A percentile compares a stretch with the other conserved stretches of the same genome.
Conservation (phyloP, 495 filamentous ascomycete species). For the Neurospora africana region DNA sequence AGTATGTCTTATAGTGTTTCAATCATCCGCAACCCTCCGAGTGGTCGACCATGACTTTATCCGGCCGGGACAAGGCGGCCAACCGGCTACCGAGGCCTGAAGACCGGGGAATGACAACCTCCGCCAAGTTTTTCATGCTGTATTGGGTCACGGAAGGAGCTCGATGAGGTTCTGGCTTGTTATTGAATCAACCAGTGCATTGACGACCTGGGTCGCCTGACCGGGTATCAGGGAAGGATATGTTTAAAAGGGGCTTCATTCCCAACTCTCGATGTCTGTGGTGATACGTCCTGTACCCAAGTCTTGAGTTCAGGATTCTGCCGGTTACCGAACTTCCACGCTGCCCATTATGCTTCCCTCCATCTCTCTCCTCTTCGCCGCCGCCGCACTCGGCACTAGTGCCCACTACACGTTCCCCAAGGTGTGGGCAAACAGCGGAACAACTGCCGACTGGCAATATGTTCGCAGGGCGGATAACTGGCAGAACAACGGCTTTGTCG, state of each 20-base stretch:
- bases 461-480: conserved; percentile 32
- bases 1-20: not conserved
- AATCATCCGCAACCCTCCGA: not conserved
- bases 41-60: not conserved
- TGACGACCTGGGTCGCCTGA: not conserved
- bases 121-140: not conserved
- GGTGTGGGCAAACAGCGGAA: not conserved
- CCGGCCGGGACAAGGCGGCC: not conserved
- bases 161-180: not conserved
- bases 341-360: conserved; percentile 10
- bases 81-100: not conserved
- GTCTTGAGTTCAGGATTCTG: not conserved
- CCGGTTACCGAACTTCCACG: not conserved
- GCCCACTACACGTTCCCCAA: conserved; percentile 23
- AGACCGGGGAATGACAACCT: not conserved
- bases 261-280: not conserved
- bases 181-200: not conserved
- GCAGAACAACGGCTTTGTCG: conserved; percentile 34
- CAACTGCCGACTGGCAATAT: conserved; percentile 25
- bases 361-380: conserved; percentile 9
- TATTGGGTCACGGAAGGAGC: not conserved
- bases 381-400: conserved; percentile 13
- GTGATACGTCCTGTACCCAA: not conserved
- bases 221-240: not conserved
- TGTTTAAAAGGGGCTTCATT: not conserved